Evolutionary conservation across 2,329 filamentous ascomycete species (phyloP).

Genomic region (Aspergillus sp.): DNA sequence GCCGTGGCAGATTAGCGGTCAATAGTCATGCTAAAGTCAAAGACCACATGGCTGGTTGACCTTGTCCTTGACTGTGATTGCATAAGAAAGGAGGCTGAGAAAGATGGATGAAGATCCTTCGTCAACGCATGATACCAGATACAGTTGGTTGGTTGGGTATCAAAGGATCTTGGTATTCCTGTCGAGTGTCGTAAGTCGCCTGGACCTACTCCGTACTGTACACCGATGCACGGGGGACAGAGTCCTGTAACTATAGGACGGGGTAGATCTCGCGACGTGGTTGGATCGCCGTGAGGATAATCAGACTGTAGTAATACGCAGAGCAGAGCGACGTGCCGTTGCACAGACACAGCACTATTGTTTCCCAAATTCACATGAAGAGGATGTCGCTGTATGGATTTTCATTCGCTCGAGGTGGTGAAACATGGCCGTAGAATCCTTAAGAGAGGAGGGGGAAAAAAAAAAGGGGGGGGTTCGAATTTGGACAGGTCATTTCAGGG

Average conservation of each 20-base stretch:
- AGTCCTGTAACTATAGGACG: neutral
- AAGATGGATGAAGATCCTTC: neutral
- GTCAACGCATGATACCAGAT: neutral
- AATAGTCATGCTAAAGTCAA: constrained; percentile 5
- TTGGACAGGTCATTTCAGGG: neutral
- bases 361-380: neutral
- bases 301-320: neutral
- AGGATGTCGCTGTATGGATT: neutral
- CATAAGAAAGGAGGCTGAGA: neutral
- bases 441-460: neutral
- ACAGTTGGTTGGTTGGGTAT: neutral
- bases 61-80: neutral
- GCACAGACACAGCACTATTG: neutral
- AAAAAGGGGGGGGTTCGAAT: neutral
- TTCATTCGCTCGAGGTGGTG: neutral
- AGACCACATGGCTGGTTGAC: constrained; percentile 8
- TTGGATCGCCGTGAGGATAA: neutral
- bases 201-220: too few species aligned
- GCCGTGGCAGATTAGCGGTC: constrained; percentile 5
- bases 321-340: neutral
- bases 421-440: neutral
- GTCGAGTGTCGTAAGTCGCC: neutral
- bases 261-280: neutral
- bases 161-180: neutral
- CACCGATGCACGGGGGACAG: neutral